Evolutionary conservation across 176 grass and related monocot genomes (phyloP).

Genomic region (Aegilops speltoides): DNA sequence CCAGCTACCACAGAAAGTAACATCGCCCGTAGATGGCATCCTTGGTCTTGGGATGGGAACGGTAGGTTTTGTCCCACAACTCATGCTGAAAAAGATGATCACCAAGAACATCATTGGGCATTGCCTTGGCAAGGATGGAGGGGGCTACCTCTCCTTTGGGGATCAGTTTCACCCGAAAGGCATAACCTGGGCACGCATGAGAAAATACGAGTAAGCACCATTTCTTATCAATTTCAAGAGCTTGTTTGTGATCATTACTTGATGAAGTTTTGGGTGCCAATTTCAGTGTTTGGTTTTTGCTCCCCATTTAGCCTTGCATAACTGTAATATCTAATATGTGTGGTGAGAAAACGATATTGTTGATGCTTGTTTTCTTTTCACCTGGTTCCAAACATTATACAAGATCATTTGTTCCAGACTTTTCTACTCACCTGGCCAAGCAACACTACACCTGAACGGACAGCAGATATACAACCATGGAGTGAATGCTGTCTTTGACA

Average conservation of each 20-base stretch:
- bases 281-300: neutral
- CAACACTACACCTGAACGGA: conserved; percentile 29
- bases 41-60: conserved; percentile 77
- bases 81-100: conserved; percentile 60
- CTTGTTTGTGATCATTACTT: neutral
- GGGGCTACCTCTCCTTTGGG: conserved; percentile 78
- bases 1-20: conserved; percentile 29
- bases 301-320: neutral
- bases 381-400: neutral
- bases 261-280: neutral
- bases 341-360: too few relatives aligned
- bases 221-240: neutral
- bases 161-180: conserved; percentile 33
- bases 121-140: conserved; percentile 63
- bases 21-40: conserved; percentile 54
- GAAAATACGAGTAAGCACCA: neutral
- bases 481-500: conserved; percentile 65
- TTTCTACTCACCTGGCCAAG: conserved; percentile 85
- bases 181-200: conserved; percentile 63
- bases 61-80: conserved; percentile 61
- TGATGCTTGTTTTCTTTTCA: neutral
- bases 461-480: conserved; percentile 39
- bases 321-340: neutral
- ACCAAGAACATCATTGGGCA: conserved; percentile 84
- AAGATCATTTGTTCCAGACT: conserved; percentile 39